Evolutionary conservation across 805 yeast genomes (phyloP), one percentile per base, ranked within the genome.

Genomic region (Pichia exigua): DNA sequence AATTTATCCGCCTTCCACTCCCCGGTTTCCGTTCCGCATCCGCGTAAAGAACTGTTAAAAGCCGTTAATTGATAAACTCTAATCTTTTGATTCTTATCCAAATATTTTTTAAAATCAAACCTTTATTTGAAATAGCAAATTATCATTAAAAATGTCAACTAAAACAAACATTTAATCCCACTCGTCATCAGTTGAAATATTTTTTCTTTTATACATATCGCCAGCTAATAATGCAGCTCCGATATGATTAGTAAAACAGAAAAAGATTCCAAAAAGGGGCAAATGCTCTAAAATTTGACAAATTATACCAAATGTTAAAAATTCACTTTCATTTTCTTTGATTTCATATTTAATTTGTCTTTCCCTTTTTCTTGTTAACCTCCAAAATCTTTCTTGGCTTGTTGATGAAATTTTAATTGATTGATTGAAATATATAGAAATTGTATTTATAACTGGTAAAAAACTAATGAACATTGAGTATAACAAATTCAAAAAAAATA

Each of bases 211-310:
- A 48, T 56, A 55, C 32, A 55, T 56, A 32, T 64, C 58, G 22
- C 71, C 75, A 4, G 79, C 80, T 84, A 86, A 78, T 42, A 80
- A 65, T 1, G 87, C 87, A 20, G 81, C 81, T 8, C 85, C 88
- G 18, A 81, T 68, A n/a, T 76, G 76, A 61, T 81, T 78, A 13
- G 87, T 79, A 53, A 79, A 77, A 55, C 74, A 69, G 57, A 83
- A 81, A 43, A 83, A 68, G 13, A 78, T 71, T 2, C 81, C 61
- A 6, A 79, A 53, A 5, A 65, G 3, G 0, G 69, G 69, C 12
- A 79, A 62, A 47, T 73, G 63, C 57, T 82, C 87, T 38, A 83
- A 59, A 0, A 75, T 18, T 32, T 74, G 73, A 7, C 84, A 77
- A 20, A 73, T 66, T 27, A 78, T 56, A 0, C 87, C 88, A 66